A percentile compares a stretch with the other conserved stretches of the same genome.
Conservation (phyloP, 2,329 filamentous ascomycete genomes). For the Alternaria burnsii region DNA sequence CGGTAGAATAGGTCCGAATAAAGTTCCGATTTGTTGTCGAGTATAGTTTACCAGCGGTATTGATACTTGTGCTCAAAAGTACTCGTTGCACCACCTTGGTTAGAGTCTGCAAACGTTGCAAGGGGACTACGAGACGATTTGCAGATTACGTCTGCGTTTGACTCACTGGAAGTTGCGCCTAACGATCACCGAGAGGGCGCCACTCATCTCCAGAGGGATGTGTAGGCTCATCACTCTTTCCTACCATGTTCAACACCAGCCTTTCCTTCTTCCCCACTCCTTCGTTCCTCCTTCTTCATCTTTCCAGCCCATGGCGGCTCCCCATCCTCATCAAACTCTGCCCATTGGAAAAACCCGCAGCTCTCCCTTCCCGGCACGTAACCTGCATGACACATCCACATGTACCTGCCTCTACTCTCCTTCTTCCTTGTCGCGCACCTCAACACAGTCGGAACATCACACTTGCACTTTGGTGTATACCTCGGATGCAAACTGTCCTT, state of each 20-base stretch:
- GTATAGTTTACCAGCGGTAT: neutral
- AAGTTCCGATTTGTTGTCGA: neutral
- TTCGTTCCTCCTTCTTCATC: neutral
- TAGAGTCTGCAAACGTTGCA: neutral
- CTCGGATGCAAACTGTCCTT: slow-evolving; percentile 77
- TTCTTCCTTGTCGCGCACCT: slow-evolving; percentile 81
- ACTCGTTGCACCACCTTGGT: neutral
- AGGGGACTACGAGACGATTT: neutral
- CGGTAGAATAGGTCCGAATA: neutral
- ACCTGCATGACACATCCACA: slow-evolving; percentile 90
- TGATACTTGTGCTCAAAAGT: neutral
- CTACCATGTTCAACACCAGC: neutral
- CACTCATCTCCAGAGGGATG: neutral
- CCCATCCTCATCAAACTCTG: slow-evolving; percentile 71
- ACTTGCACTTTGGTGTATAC: slow-evolving; percentile 80
- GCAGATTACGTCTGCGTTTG: neutral
- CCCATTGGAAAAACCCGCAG: slow-evolving; percentile 46
- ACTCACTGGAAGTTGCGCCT: neutral
- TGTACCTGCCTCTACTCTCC: slow-evolving; percentile 81
- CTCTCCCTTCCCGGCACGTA: slow-evolving; percentile 70
- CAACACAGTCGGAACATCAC: slow-evolving; percentile 72
- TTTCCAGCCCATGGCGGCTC: slow-evolving; percentile 69
- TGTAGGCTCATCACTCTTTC: neutral
- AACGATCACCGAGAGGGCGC: neutral
- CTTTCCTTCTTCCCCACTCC: neutral